phyloP scores from a whole-genome alignment of 495 filamentous ascomycete species.

The Penicillium daleae region DNA sequence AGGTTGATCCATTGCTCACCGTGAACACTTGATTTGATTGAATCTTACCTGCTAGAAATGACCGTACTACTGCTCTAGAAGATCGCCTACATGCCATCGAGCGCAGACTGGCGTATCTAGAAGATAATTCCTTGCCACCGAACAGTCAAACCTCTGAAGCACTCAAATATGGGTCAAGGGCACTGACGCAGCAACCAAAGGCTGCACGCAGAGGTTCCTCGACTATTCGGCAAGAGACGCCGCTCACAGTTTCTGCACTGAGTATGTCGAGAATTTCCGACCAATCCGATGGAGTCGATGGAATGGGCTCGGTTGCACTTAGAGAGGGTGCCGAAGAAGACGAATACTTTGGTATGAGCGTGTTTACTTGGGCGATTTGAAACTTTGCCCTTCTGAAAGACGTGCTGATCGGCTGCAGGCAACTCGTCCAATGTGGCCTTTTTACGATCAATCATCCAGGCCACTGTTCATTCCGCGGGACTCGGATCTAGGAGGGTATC shows the following conservation, averaged over 20 bases:
- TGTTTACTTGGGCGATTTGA: background rate
- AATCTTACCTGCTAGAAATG: background rate
- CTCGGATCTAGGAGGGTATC: background rate
- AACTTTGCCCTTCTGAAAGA: background rate
- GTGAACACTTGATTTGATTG: background rate
- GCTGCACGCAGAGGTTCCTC: background rate
- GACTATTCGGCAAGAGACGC: background rate
- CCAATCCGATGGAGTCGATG: background rate
- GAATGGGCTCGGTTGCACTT: background rate
- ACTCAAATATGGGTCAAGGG: background rate
- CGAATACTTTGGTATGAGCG: background rate
- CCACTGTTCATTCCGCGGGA: background rate
- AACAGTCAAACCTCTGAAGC: background rate
- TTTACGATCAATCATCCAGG: background rate
- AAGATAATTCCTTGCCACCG: background rate
- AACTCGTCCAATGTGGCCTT: background rate
- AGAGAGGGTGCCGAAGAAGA: background rate
- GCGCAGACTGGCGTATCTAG: background rate
- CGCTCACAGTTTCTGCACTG: background rate
- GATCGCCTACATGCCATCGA: background rate
- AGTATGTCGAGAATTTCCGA: background rate
- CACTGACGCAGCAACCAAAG: background rate
- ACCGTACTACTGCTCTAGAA: background rate
- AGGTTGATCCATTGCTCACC: background rate
- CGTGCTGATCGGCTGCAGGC: background rate